Percentiles rank a stretch among this genome's conserved stretches.
Conservation (phyloP, 2,329 filamentous ascomycete species). For the Neonectria sp. region DNA sequence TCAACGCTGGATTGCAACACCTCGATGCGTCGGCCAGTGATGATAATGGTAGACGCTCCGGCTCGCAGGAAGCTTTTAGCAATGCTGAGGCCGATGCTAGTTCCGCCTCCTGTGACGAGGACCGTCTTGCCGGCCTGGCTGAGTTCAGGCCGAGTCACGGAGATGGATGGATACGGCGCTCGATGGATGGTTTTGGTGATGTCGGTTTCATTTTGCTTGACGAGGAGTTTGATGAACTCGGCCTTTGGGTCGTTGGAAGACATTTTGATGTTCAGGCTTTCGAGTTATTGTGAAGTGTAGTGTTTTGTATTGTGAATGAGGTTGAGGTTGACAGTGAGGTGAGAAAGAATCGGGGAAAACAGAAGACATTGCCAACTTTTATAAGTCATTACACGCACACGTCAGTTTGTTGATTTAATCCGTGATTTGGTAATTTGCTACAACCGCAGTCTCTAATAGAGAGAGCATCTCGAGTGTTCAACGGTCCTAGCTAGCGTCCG, state of each 20-base stretch:
- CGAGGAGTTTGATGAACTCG: slow-evolving; percentile 15
- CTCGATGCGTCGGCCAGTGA: slow-evolving; percentile 55
- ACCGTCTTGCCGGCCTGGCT: slow-evolving; percentile 64
- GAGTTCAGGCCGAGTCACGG: slow-evolving; percentile 54
- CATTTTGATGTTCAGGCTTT: background rate
- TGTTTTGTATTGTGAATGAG: background rate
- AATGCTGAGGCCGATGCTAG: slow-evolving; percentile 75
- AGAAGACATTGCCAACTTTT: background rate
- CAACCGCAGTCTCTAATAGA: background rate
- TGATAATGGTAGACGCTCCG: slow-evolving; percentile 53
- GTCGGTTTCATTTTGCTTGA: slow-evolving; percentile 17
- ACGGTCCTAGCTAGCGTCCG: background rate
- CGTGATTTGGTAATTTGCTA: background rate
- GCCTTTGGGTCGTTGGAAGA: background rate
- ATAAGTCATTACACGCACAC: background rate
- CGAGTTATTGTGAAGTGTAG: background rate
- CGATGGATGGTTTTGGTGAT: slow-evolving; percentile 45
- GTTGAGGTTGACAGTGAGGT: background rate
- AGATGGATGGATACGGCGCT: slow-evolving; percentile 55
- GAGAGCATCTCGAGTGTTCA: background rate
- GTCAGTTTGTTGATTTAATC: background rate
- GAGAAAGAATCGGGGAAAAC: background rate
- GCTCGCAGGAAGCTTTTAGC: slow-evolving; percentile 68
- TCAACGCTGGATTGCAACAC: slow-evolving; percentile 16
- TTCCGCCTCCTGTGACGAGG: slow-evolving; percentile 75